Conservation (phyloP, 2,329 filamentous ascomycete genomes). For the Allantophomopsis cytisporea region DNA sequence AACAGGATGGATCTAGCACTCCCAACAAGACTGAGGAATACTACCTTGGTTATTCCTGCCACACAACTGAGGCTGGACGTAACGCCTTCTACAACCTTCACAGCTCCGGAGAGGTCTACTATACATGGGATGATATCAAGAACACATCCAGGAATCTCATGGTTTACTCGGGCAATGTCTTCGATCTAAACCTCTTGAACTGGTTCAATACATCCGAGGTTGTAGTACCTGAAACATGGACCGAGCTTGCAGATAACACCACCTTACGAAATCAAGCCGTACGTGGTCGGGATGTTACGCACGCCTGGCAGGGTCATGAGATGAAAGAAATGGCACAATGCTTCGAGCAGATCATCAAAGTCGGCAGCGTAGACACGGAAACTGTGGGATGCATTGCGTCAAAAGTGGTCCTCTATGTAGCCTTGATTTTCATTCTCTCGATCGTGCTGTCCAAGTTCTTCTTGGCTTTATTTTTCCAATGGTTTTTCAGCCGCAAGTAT, state of each 20-base stretch:
- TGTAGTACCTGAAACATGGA: conserved; percentile 60
- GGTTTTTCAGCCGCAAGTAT: conserved; percentile 84
- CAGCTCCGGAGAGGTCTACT: conserved; percentile 78
- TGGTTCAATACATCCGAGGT: conserved; percentile 87
- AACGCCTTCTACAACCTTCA: conserved; percentile 62
- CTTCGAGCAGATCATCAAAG: conserved; percentile 86
- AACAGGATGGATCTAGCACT: conserved; percentile 77
- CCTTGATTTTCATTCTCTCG: conserved; percentile 78
- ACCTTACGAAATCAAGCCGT: conserved; percentile 47
- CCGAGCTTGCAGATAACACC: conserved; percentile 59
- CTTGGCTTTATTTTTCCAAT: conserved; percentile 86
- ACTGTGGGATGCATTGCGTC: conserved; percentile 96
- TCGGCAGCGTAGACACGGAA: conserved; percentile 89
- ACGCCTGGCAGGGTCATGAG: conserved; percentile 62
- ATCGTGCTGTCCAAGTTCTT: conserved; percentile 78
- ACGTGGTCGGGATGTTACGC: conserved; percentile 78
- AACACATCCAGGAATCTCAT: conserved; percentile 83
- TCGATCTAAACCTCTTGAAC: conserved; percentile 75
- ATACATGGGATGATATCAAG: conserved; percentile 86
- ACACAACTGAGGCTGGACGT: conserved; percentile 59
- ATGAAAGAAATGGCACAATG: conserved; percentile 81
- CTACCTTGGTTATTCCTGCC: conserved; percentile 80
- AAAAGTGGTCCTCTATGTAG: conserved; percentile 90
- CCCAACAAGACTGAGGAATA: conserved; percentile 62
- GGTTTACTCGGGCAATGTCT: conserved; percentile 86